Evolutionary conservation across 2,329 filamentous ascomycete species (phyloP).

Genomic region (Penicillium sp.): DNA sequence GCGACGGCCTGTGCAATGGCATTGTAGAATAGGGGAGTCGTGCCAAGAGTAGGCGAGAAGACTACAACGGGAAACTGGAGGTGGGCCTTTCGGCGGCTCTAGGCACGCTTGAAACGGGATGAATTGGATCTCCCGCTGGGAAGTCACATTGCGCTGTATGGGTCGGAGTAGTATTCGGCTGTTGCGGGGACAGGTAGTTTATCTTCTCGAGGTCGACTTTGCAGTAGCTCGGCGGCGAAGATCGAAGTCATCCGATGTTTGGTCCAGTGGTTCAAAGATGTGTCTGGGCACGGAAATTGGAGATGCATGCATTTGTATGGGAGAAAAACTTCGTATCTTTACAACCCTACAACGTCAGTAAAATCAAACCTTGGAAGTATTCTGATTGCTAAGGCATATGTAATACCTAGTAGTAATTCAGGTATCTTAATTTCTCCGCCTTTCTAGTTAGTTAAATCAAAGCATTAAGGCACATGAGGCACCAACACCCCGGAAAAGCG

Average conservation of each 20-base stretch:
- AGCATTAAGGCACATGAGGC: too few species aligned
- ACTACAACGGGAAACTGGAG: slow-evolving; percentile 23
- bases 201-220: slow-evolving; percentile 2
- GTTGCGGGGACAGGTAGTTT: slow-evolving; percentile 26
- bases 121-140: slow-evolving; percentile 21
- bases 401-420: too few species aligned
- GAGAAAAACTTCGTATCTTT: too few species aligned
- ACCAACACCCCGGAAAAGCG: too few species aligned
- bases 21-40: slow-evolving; percentile 25
- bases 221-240: slow-evolving; percentile 20
- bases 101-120: slow-evolving; percentile 19
- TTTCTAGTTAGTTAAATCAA: too few species aligned
- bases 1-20: slow-evolving; percentile 26
- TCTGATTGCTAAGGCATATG: too few species aligned
- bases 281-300: too few species aligned
- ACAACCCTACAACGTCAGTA: too few species aligned
- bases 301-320: too few species aligned
- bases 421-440: too few species aligned
- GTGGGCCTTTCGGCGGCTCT: background rate
- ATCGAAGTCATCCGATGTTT: slow-evolving; percentile 20
- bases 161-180: slow-evolving; percentile 17
- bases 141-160: slow-evolving; percentile 16
- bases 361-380: too few species aligned
- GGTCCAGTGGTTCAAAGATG: too few species aligned
- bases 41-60: slow-evolving; percentile 27